A percentile compares a stretch with the other conserved stretches of the same genome.
phyloP scores from a whole-genome alignment of 2,329 filamentous ascomycete species.

The Aspergillus proliferans region DNA sequence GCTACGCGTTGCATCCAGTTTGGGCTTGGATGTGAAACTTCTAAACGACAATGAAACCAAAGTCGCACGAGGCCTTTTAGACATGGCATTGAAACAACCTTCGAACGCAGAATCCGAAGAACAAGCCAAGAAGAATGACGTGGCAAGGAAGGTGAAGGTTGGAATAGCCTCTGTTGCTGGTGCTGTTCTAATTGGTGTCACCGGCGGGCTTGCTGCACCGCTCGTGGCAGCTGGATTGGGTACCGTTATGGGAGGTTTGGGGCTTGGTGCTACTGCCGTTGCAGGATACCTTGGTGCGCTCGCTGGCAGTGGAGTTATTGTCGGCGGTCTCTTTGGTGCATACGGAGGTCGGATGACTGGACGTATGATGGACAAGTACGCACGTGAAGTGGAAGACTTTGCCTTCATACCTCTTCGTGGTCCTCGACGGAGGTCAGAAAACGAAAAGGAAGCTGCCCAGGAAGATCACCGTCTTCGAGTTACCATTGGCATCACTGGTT shows the following conservation, averaged over 20 bases:
- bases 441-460: constrained; percentile 34
- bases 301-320: constrained; percentile 69
- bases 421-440: constrained; percentile 40
- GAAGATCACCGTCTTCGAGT: constrained; percentile 66
- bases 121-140: constrained; percentile 60
- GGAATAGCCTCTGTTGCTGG: constrained; percentile 82
- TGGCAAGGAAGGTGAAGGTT: constrained; percentile 69
- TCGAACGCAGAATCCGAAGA: constrained; percentile 72
- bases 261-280: constrained; percentile 66
- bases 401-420: constrained; percentile 70
- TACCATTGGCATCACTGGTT: constrained; percentile 77
- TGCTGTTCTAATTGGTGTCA: constrained; percentile 77
- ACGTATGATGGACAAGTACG: constrained; percentile 83
- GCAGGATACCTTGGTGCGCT: constrained; percentile 74
- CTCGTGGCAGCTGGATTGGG: constrained; percentile 74
- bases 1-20: constrained; percentile 61
- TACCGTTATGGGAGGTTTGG: constrained; percentile 68
- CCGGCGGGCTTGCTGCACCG: constrained; percentile 70
- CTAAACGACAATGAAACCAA: constrained; percentile 68
- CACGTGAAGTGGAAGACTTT: constrained; percentile 81
- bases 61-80: constrained; percentile 66
- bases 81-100: constrained; percentile 69
- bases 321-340: constrained; percentile 86
- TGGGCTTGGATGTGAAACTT: constrained; percentile 60
- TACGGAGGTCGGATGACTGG: constrained; percentile 77